Evolutionary conservation across 352 stramenopile species (phyloP).

Genomic region (Pseudoperonospora humuli): DNA sequence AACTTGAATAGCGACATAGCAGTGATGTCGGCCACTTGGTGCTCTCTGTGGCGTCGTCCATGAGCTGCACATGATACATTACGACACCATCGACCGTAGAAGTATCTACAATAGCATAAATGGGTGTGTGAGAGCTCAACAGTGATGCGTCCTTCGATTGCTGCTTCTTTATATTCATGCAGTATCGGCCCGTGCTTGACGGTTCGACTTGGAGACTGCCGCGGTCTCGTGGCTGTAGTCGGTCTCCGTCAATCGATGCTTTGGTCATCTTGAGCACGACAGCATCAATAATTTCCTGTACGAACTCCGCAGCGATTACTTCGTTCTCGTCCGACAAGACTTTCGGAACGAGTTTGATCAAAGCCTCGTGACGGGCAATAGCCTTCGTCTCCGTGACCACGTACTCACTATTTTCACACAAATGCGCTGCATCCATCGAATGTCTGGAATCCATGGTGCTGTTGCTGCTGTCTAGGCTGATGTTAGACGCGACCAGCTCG

Average conservation of each 20-base stretch:
- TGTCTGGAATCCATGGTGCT: conserved; percentile 6
- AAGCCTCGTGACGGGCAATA: conserved; percentile 14
- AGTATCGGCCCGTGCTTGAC: conserved; percentile 11
- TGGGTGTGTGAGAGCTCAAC: not conserved
- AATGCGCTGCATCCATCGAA: conserved; percentile 9
- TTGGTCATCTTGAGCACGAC: conserved; percentile 5
- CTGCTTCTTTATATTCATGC: conserved; percentile 10
- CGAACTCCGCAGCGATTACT: conserved; percentile 9
- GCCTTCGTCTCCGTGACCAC: conserved; percentile 20
- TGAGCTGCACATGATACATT: conserved; percentile 34
- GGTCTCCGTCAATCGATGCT: not conserved
- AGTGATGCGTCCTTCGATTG: not conserved
- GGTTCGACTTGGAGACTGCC: conserved; percentile 20
- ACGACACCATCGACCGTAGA: conserved; percentile 29
- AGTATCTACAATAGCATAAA: conserved; percentile 28
- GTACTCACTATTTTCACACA: conserved; percentile 20
- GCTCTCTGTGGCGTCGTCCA: conserved; percentile 19
- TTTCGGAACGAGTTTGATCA: not conserved
- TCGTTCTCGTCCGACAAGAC: not conserved
- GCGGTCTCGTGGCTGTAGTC: conserved; percentile 1
- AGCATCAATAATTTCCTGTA: conserved; percentile 16
- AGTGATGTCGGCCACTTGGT: conserved; percentile 25
- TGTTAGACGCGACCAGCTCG: conserved; percentile 13
- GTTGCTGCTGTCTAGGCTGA: conserved; percentile 12
- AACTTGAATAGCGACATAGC: conserved; percentile 42